Evolutionary conservation across 2,329 filamentous ascomycete genomes (phyloP), one percentile per base, ranked within the genome.

Genomic region (Penicillium sp.): DNA sequence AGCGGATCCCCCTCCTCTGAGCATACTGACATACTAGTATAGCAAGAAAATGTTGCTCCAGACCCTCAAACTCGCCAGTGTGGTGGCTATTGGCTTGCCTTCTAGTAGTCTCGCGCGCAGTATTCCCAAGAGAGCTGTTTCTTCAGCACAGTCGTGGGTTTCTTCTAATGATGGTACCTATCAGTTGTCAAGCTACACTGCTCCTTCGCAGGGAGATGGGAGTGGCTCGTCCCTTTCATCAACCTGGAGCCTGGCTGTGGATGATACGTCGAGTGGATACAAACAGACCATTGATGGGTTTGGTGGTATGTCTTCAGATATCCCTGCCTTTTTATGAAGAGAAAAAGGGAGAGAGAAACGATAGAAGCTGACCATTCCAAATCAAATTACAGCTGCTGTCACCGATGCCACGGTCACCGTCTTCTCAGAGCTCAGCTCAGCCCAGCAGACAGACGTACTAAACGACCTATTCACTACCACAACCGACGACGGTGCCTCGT

Each of bases 341-440:
- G 18, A 28, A 5, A 35, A 14, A 35, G 5, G 16, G 8, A 35
- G 30, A 16, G 8, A 16, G 30, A 16, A 3, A 35, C 30, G 8
- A 35, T 35, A 14, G 6, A 40, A 40, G 35, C 35, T 40, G 16
- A 40, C 35, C 5, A 9, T n/a, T 38, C 3, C 35, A 18, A 18
- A n/a, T 40, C 1, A 18, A 40, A 49, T 30, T 28, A 54, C 26
- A 54, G 51, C 51, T 35, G 51, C 51, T 21, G 51, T 54, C 42
- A 54, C 51, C 20, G 51, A 54, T 54, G 51, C 51, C 40, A 54
- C 51, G 7, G 51, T 54, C n/a, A 46, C 51, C 11, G 51, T 47
- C 42, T 54, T 54, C 42, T 54, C 51, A 9, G 18, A 46, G 20
- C 42, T 54, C 12, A 46, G 26, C 20, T 54, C 51, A 16, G 42